Evolutionary conservation across 352 stramenopile genomes (phyloP), one percentile per base, ranked within the genome.

Genomic region (Globisporangium apiculatum): DNA sequence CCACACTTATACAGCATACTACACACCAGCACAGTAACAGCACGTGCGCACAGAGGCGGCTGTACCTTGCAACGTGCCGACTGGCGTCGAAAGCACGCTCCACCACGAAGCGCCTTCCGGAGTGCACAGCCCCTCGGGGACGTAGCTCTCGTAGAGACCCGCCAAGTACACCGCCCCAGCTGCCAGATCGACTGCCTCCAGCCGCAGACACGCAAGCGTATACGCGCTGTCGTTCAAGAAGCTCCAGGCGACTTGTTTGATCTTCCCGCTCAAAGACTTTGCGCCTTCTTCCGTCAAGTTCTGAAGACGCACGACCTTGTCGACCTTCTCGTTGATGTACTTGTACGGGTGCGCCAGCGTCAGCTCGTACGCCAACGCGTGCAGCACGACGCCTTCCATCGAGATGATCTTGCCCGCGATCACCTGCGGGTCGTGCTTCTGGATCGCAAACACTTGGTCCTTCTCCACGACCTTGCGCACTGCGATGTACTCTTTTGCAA

Each of bases 171-270:
- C 87, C 5, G 83, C 83, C 60, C 79, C 87, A 49, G 84, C 80
- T 38, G 85, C 87, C 15, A 95, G 61, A 37, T 92, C 73, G 37
- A 71, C 54, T 15, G 87, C 73, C 40, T 91, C 77, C 1, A 86
- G 68, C 24, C 83, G 78, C 56, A 96, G 73, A 66, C 87, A 96
- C 57, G 89, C 76, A 51, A 79, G 64, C 17, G 87, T 96, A 67
- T 91, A 93, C 38, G 85, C 82, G 58, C 81, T 91, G 63, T 96
- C 87, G 61, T 96, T 96, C 41, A 96, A 62, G 57, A 96, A 94
- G 50, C 79, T 94, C 87, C 87, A 96, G 0, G 85, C 79, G 36
- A 89, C 83, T 67, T 92, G 83, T 52, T 91, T 89, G 51, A 96
- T 83, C 64, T 94, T 91, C 35, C 72, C 79, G 58, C 73, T 85